A percentile compares a stretch with the other conserved stretches of the same genome.
These are phyloP conservation scores for Sherardia arvensis DNA, from an alignment of 257 asterid genomes.

Conservation along the genomic window DNA sequence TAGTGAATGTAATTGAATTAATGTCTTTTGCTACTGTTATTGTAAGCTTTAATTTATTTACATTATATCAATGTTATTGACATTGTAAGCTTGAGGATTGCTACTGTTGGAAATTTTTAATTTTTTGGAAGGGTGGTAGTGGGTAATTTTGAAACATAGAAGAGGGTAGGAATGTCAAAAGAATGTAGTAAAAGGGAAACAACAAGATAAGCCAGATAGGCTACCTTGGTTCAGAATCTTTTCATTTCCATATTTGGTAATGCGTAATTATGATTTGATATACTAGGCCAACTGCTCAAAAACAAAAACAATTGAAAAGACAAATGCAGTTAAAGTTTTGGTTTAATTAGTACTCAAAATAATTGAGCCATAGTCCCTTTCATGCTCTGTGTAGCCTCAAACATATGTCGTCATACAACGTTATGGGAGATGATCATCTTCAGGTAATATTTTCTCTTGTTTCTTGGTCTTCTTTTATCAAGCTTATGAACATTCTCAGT, in stretches of 20 bases:
- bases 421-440: background rate
- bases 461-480: no score
- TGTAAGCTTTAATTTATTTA: no score
- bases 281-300: background rate
- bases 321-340: background rate
- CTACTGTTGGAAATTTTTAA: no score
- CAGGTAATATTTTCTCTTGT: background rate
- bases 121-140: no score
- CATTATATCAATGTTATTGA: no score
- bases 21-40: no score
- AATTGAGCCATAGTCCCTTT: background rate
- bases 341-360: background rate
- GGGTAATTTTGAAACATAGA: background rate
- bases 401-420: background rate
- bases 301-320: background rate
- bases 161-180: background rate
- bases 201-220: no score
- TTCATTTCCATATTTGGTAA: background rate
- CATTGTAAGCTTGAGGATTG: no score
- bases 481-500: background rate
- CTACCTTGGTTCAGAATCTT: background rate
- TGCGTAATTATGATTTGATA: background rate
- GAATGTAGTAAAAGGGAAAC: background rate
- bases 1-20: no score
- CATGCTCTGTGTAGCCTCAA: background rate